Evolutionary conservation across 2,329 filamentous ascomycete species (phyloP), one percentile per base, ranked within the genome.

Genomic region (Cladophialophora carrionii): DNA sequence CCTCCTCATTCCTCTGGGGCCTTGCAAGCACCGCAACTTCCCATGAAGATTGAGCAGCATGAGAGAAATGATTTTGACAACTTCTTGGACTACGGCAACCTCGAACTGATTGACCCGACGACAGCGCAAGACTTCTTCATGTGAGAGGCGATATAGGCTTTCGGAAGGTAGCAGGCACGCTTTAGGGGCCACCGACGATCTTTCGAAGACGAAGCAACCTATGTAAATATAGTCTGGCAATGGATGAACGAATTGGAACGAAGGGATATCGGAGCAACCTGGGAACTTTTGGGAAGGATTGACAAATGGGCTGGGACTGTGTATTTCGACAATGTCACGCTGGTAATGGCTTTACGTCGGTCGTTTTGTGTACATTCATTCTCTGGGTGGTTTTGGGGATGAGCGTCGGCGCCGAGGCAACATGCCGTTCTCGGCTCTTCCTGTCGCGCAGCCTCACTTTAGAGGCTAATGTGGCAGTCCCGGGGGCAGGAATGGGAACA

Each of bases 51-150:
- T 17, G 62, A 63, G 26, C 46, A 51, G 24, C 46, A 52, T n/a
- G 66, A 67, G 5, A 58, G 65, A 22, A 72, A 70, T 43, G 71
- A 73, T 8, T 73, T 73, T 46, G 71, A 73, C 59, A 67, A 64
- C 29, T 71, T 73, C 55, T 63, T 73, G 46, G 71, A 73, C 56
- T 72, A 71, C 59, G 67, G 67, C 24, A 49, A 64, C 46, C 68
- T 71, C 62, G 65, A 68, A 29, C 61, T 71, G 61, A 64, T 71
- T 24, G 69, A 71, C 51, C 31, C 63, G n/a, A 60, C 62, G 12
- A 32, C 37, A 14, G 37, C 51, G n/a, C 68, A 71, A 43, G 66
- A 68, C 24, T 71, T 70, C 66, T 71, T 71, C 37, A 59, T 49
- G 37, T 59, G 29, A 54, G 31, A 52, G 26, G 48, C 26, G 26